These are phyloP conservation scores for Podospora appendiculata DNA, from an alignment of 495 filamentous ascomycete genomes.

Conservation along the genomic window DNA sequence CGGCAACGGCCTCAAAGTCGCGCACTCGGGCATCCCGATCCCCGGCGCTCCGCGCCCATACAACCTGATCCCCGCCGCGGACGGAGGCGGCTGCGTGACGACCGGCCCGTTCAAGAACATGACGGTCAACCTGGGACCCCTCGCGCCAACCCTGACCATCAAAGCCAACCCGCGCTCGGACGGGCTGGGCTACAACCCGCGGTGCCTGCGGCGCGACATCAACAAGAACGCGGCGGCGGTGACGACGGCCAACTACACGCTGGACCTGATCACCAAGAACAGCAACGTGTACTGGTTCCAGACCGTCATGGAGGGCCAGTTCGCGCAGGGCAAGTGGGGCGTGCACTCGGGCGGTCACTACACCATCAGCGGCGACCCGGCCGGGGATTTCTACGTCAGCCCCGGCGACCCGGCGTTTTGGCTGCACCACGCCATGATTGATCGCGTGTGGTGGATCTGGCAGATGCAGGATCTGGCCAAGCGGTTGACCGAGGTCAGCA, in stretches of 20 bases:
- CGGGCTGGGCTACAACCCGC: conserved; percentile 45
- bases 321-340: conserved; percentile 29
- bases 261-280: conserved; percentile 37
- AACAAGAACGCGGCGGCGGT: conserved; percentile 42
- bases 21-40: conserved; percentile 15
- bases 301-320: conserved; percentile 27
- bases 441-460: conserved; percentile 65
- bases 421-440: conserved; percentile 60
- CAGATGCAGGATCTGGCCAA: conserved; percentile 48
- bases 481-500: conserved; percentile 22
- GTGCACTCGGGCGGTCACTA: conserved; percentile 62
- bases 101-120: conserved; percentile 49
- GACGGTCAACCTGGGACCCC: conserved; percentile 16
- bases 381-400: conserved; percentile 46
- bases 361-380: conserved; percentile 26
- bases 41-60: conserved; percentile 13
- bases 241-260: conserved; percentile 20
- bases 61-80: conserved; percentile 33
- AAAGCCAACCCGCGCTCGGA: conserved; percentile 28
- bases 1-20: conserved; percentile 22
- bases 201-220: conserved; percentile 61
- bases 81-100: conserved; percentile 58
- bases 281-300: conserved; percentile 45
- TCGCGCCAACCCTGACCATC: conserved; percentile 31
- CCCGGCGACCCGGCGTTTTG: conserved; percentile 63